phyloP scores from a whole-genome alignment of 768 basidiomycete genomes.

The Collybia sp. region DNA sequence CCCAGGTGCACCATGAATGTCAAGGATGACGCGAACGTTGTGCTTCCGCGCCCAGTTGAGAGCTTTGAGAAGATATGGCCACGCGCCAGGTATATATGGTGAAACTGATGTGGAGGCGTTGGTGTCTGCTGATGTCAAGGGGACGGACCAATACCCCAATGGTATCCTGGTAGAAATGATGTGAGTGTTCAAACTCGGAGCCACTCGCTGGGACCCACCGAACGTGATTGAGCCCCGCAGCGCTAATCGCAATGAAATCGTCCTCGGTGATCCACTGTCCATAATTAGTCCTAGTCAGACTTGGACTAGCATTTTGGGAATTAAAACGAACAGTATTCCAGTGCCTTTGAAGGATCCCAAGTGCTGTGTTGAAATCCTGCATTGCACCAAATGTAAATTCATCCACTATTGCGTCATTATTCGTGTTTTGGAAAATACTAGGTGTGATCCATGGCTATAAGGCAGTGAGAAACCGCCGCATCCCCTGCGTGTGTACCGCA shows the following conservation, averaged over 20 bases:
- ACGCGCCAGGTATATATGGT: conserved; percentile 62
- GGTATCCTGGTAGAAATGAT: conserved; percentile 46
- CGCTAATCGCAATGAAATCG: conserved; percentile 61
- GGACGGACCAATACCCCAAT: conserved; percentile 78
- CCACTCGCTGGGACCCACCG: conserved; percentile 33
- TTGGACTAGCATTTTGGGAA: background rate
- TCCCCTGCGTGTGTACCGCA: conserved; percentile 11
- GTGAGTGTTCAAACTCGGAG: background rate
- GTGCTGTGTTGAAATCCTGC: conserved; percentile 38
- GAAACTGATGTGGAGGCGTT: conserved; percentile 34
- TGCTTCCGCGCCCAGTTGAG: conserved; percentile 62
- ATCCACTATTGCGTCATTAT: conserved; percentile 51
- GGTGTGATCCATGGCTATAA: conserved; percentile 75
- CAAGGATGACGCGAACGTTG: conserved; percentile 65
- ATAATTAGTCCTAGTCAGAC: conserved; percentile 1
- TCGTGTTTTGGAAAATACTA: conserved; percentile 61
- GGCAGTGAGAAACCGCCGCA: background rate
- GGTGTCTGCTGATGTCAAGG: conserved; percentile 51
- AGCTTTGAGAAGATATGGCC: conserved; percentile 61
- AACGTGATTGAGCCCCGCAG: conserved; percentile 69
- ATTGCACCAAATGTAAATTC: conserved; percentile 59
- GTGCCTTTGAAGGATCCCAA: conserved; percentile 41
- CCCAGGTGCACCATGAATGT: conserved; percentile 72
- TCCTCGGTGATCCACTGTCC: conserved; percentile 59
- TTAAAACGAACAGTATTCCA: conserved; percentile 45